Conservation (phyloP, 139 green algal genomes). For the Asterochloris erici region DNA sequence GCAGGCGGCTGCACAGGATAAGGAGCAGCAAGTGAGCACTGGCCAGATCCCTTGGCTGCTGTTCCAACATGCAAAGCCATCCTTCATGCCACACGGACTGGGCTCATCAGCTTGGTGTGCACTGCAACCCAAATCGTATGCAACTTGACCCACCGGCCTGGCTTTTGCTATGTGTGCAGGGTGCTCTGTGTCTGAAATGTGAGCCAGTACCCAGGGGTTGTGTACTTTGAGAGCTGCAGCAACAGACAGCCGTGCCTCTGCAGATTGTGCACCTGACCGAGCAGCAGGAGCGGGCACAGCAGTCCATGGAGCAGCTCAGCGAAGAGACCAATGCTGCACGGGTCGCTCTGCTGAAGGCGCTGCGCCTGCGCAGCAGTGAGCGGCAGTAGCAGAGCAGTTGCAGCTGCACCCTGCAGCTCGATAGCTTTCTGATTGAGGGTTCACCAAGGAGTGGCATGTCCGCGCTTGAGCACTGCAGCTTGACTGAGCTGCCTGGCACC, state of each 20-base stretch:
- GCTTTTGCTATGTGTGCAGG: neutral
- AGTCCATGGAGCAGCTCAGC: conserved; percentile 2
- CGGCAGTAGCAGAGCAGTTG: neutral
- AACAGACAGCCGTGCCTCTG: neutral
- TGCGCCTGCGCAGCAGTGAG: neutral
- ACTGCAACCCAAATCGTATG: neutral
- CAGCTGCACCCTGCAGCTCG: neutral
- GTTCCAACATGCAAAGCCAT: neutral
- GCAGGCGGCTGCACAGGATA: neutral
- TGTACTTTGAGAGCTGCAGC: neutral
- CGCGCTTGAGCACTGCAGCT: neutral
- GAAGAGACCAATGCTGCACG: neutral
- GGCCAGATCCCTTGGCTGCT: neutral
- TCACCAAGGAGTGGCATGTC: neutral
- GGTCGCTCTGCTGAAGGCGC: neutral
- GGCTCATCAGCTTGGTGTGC: neutral
- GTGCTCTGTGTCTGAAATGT: neutral
- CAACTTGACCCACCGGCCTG: neutral
- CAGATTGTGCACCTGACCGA: neutral
- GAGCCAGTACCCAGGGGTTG: neutral
- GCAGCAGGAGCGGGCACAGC: conserved; percentile 1
- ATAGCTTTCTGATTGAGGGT: too few species aligned
- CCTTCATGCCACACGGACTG: neutral
- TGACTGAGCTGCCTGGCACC: neutral
- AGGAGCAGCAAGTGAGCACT: conserved; percentile 1